Evolutionary conservation across 805 yeast species (phyloP), one percentile per base, ranked within the genome.

Genomic region (Lipomyces mesembrius): DNA sequence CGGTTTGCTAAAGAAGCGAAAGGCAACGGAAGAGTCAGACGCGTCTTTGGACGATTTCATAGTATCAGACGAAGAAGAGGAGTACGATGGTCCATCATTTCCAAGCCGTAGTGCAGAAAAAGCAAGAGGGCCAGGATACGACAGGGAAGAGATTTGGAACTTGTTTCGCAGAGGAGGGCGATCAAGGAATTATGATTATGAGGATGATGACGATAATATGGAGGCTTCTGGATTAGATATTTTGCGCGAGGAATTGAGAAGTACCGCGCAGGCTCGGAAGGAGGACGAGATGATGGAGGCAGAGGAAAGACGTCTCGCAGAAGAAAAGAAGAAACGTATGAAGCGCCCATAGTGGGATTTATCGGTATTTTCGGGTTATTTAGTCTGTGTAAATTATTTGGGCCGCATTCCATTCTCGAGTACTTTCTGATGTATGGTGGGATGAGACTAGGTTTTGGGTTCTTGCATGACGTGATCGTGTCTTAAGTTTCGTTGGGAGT

Each of bases 171-270:
- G 85, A 65, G 91, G 92, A 2, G 83, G 82, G 66, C 81, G 56
- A 39, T 25, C 37, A 20, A 43, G 51, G 14, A 22, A 29, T 27
- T 39, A 56, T 52, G 61, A 59, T 39, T 59, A 60, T 14, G 83
- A 81, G 68, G 74, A 73, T 34, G 81, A 81, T 29, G 79, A 73
- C 59, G 87, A 83, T 65, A 92, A 91, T 74, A 94, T 95, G 98
- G 98, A 94, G 75, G 97, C 97, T 2, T 89, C 95, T 0, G 98
- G 97, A 34, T 88, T 88, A 34, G 98, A 94, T 70, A 86, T 95
- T 29, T 79, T 92, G 54, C 90, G 86, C 64, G 99, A 94, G 74
- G 99, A 94, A 77, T 84, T 81, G 68, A 74, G 84, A 43, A 88
- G 97, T 12, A 81, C 87, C 49, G 83, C 83, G 60, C 83, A 83